Percentiles rank a stretch among this genome's conserved stretches.
Evolutionary conservation across 2,329 filamentous ascomycete species (phyloP).

Genomic region (Periconia sp.): DNA sequence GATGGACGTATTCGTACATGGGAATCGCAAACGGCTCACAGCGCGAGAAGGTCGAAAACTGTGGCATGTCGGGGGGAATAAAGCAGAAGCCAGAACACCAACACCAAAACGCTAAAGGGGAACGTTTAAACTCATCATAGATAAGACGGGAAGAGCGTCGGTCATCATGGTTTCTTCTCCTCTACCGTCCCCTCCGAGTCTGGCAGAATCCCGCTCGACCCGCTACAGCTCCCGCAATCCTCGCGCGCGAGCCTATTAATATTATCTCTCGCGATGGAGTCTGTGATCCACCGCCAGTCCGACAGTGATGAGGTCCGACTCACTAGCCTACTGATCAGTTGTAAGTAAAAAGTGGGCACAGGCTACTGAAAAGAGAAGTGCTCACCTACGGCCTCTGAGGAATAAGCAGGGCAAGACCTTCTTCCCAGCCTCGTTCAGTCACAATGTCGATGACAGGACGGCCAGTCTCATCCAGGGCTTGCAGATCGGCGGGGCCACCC

Average conservation of each 20-base stretch:
- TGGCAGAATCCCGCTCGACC: constrained; percentile 6
- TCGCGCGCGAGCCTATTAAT: background rate
- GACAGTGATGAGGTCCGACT: constrained; percentile 7
- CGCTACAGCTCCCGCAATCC: constrained; percentile 1
- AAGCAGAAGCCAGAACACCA: background rate
- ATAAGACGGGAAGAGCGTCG: background rate
- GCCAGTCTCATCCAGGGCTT: constrained; percentile 31
- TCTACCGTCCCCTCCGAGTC: background rate
- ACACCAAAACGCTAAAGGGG: background rate
- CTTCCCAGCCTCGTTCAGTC: constrained; percentile 40
- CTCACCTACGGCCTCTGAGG: constrained; percentile 23
- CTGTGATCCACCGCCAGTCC: constrained; percentile 11
- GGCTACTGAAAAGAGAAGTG: background rate
- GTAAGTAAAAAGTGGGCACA: background rate
- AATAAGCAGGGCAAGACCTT: constrained; percentile 36
- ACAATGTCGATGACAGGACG: constrained; percentile 36
- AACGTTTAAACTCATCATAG: too few species aligned
- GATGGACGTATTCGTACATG: background rate
- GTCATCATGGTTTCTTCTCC: background rate
- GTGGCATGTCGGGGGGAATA: background rate
- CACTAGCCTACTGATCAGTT: background rate
- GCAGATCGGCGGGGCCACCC: constrained; percentile 35
- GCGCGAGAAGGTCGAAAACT: background rate
- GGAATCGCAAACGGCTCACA: background rate
- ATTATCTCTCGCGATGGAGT: constrained; percentile 4